Conservation (phyloP, 2,329 filamentous ascomycete genomes). For the Diaporthe sp. region DNA sequence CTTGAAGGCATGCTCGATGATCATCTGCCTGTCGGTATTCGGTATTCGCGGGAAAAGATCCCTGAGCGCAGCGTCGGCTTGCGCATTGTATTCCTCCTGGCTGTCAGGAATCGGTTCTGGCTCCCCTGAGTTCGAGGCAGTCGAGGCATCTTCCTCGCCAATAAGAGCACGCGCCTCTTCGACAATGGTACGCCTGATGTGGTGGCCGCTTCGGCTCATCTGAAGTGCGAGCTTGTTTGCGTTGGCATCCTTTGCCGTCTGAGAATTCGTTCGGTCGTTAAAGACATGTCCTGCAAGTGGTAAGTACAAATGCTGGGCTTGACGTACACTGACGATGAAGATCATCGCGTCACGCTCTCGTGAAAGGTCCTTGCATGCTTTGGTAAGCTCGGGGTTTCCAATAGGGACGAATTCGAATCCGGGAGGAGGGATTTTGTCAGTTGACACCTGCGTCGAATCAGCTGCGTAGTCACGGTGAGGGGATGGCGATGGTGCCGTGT, state of each 20-base stretch:
- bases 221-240: slow-evolving; percentile 63
- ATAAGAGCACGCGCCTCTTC: slow-evolving; percentile 63
- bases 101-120: slow-evolving; percentile 73
- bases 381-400: slow-evolving; percentile 73
- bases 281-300: slow-evolving; percentile 24
- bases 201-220: slow-evolving; percentile 72
- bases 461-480: slow-evolving; percentile 39
- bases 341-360: slow-evolving; percentile 74
- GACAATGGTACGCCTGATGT: slow-evolving; percentile 71
- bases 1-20: slow-evolving; percentile 74
- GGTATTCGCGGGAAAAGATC: slow-evolving; percentile 77
- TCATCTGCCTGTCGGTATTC: slow-evolving; percentile 73
- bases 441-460: slow-evolving; percentile 62
- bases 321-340: slow-evolving; percentile 75
- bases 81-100: slow-evolving; percentile 72
- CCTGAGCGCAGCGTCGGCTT: slow-evolving; percentile 73
- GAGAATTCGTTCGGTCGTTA: slow-evolving; percentile 40
- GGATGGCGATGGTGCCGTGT: slow-evolving; percentile 44
- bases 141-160: slow-evolving; percentile 47
- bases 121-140: slow-evolving; percentile 47
- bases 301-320: slow-evolving; percentile 4
- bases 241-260: slow-evolving; percentile 53
- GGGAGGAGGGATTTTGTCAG: slow-evolving; percentile 65
- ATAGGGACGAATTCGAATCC: slow-evolving; percentile 75
- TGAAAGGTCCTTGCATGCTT: slow-evolving; percentile 75